Evolutionary conservation across 768 basidiomycete genomes (phyloP).

Genomic region (Rhodotorula kratochvilovae): DNA sequence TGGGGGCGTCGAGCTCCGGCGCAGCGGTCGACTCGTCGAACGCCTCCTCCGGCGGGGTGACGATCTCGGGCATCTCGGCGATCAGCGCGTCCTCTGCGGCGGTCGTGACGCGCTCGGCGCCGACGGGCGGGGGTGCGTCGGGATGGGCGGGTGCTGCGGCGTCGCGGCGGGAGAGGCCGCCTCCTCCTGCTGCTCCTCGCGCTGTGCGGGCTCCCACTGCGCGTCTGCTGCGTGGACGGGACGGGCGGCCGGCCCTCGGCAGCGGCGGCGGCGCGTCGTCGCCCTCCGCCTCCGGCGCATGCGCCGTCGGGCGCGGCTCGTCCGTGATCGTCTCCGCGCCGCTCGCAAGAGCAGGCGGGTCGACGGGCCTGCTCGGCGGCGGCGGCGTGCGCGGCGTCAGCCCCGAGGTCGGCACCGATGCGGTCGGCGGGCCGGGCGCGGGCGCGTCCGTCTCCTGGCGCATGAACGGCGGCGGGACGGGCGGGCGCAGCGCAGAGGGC

Average conservation of each 20-base stretch:
- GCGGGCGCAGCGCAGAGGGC: background rate
- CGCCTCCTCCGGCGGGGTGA: constrained; percentile 27
- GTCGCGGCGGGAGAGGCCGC: background rate
- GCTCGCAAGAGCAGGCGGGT: constrained; percentile 5
- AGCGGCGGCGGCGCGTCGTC: background rate
- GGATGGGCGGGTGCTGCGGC: constrained; percentile 16
- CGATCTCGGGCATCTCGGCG: constrained; percentile 13
- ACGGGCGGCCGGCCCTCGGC: background rate
- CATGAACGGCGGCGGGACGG: constrained; percentile 15
- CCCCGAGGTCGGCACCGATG: background rate
- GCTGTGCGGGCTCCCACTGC: background rate
- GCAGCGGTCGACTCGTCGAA: constrained; percentile 25
- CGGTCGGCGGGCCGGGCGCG: background rate
- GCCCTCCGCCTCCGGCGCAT: background rate
- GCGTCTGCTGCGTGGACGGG: constrained; percentile 7
- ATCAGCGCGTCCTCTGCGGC: constrained; percentile 20
- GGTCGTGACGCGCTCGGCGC: constrained; percentile 11
- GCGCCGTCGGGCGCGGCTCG: background rate
- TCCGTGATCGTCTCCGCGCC: constrained; percentile 3
- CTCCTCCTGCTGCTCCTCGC: background rate
- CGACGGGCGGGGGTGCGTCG: constrained; percentile 14
- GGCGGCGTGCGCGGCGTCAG: background rate
- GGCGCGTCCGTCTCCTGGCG: constrained; percentile 14
- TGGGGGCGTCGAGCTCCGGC: constrained; percentile 1
- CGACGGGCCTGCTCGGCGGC: background rate